Conservation (phyloP, 371 early-diverging fungal genomes). For the Actinomortierella wolfii region DNA sequence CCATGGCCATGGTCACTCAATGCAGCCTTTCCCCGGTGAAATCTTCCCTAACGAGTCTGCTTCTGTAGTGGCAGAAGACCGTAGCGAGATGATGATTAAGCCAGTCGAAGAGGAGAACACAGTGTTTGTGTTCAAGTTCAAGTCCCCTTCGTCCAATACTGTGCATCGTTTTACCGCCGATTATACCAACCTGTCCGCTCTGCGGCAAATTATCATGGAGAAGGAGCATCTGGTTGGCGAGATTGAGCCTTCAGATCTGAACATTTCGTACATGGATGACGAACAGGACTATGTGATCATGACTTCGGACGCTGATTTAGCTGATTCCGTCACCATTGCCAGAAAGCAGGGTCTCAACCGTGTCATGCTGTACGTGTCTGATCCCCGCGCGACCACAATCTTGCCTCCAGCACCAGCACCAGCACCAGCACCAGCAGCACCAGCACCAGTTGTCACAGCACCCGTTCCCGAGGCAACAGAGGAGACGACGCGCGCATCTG, state of each 20-base stretch:
- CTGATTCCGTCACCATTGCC: constrained; percentile 83
- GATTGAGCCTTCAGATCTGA: constrained; percentile 59
- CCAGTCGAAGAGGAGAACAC: constrained; percentile 41
- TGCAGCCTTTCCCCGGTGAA: constrained; percentile 47
- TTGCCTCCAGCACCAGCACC: constrained; percentile 13
- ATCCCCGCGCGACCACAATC: constrained; percentile 34
- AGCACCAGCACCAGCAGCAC: constrained; percentile 8
- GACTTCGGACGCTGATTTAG: constrained; percentile 76
- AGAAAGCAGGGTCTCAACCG: constrained; percentile 75
- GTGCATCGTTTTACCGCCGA: constrained; percentile 73
- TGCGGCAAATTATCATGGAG: constrained; percentile 54
- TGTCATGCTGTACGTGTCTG: constrained; percentile 74
- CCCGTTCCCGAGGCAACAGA: constrained; percentile 3
- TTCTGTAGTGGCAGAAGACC: constrained; percentile 54
- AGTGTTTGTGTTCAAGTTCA: constrained; percentile 75
- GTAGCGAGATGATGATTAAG: constrained; percentile 44
- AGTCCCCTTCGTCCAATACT: constrained; percentile 64
- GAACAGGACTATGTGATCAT: constrained; percentile 88
- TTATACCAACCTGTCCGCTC: constrained; percentile 50
- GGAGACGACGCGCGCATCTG: constrained; percentile 10
- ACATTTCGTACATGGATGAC: constrained; percentile 86
- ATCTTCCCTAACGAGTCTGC: constrained; percentile 65
- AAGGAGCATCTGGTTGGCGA: constrained; percentile 56
- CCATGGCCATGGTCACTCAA: constrained; percentile 18
- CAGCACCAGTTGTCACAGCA: constrained; percentile 10